Conservation (phyloP, 2,329 filamentous ascomycete species). For the Pyricularia grisea region DNA sequence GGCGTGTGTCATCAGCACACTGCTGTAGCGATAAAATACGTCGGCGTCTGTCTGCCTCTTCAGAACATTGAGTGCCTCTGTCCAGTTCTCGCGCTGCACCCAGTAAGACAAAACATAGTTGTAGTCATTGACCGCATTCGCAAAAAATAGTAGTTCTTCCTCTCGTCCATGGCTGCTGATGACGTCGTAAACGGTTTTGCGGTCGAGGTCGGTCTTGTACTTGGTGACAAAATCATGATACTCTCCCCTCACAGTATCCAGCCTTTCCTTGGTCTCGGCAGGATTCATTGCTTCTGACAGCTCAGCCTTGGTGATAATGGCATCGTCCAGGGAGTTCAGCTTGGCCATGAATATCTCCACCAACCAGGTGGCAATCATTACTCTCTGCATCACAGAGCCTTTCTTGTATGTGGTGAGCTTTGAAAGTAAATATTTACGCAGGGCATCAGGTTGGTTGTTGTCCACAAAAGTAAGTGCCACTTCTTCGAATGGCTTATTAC, state of each 20-base stretch:
- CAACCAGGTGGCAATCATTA: slow-evolving; percentile 93
- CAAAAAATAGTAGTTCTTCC: slow-evolving; percentile 85
- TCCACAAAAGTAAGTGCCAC: slow-evolving; percentile 89
- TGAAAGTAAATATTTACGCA: slow-evolving; percentile 80
- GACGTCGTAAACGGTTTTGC: slow-evolving; percentile 88
- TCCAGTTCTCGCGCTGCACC: slow-evolving; percentile 92
- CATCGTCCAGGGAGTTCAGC: slow-evolving; percentile 88
- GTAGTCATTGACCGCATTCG: slow-evolving; percentile 80
- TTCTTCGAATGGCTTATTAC: slow-evolving; percentile 94
- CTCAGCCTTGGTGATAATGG: slow-evolving; percentile 81
- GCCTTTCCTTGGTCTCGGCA: slow-evolving; percentile 60
- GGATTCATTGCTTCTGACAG: slow-evolving; percentile 52
- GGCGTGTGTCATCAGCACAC: slow-evolving; percentile 86
- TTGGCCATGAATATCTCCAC: slow-evolving; percentile 97
- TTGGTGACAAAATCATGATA: slow-evolving; percentile 82
- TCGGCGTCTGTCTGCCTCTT: slow-evolving; percentile 89
- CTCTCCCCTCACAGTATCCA: slow-evolving; percentile 62
- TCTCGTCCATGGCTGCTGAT: slow-evolving; percentile 93
- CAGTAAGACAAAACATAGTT: slow-evolving; percentile 95
- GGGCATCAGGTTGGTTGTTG: slow-evolving; percentile 77
- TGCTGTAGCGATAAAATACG: slow-evolving; percentile 94
- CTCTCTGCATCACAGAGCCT: slow-evolving; percentile 78
- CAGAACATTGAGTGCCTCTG: slow-evolving; percentile 74
- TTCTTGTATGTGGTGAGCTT: slow-evolving; percentile 79
- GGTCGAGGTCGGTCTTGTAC: slow-evolving; percentile 80